Conservation (phyloP, 1,139 yeast genomes). For the Taphrina betulina region DNA sequence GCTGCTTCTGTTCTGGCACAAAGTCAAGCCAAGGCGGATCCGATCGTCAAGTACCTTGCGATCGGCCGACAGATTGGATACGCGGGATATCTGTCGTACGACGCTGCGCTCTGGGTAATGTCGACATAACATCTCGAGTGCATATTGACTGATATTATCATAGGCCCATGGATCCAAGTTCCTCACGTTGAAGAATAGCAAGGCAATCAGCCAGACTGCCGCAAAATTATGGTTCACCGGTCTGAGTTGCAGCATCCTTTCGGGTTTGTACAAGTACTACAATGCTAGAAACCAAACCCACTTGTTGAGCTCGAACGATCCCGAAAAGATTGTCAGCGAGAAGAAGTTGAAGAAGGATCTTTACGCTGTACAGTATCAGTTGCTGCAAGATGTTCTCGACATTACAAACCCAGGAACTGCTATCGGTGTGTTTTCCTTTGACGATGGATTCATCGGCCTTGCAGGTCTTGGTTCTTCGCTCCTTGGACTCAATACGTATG, state of each 20-base stretch:
- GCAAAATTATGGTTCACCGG: slow-evolving; percentile 78
- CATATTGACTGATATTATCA: too few species aligned
- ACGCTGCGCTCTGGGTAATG: slow-evolving; percentile 69
- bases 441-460: slow-evolving; percentile 80
- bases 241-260: slow-evolving; percentile 60
- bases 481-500: slow-evolving; percentile 55
- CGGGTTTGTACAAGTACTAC: slow-evolving; percentile 47
- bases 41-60: slow-evolving; percentile 57
- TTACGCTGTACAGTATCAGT: slow-evolving; percentile 57
- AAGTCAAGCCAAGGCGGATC: slow-evolving; percentile 65
- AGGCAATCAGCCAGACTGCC: slow-evolving; percentile 40
- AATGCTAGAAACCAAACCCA: slow-evolving; percentile 18
- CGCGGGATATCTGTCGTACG: slow-evolving; percentile 72
- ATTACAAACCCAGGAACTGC: slow-evolving; percentile 71
- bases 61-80: slow-evolving; percentile 69
- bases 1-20: slow-evolving; percentile 67
- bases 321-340: slow-evolving; percentile 46
- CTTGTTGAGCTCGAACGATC: slow-evolving; percentile 42
- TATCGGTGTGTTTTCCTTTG: slow-evolving; percentile 56
- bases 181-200: slow-evolving; percentile 40
- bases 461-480: slow-evolving; percentile 82
- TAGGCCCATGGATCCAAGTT: slow-evolving; percentile 44
- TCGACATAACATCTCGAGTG: too few species aligned
- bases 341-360: slow-evolving; percentile 46
- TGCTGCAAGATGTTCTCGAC: slow-evolving; percentile 79